phyloP scores from a whole-genome alignment of 352 stramenopile genomes.

The Globisporangium viniferum region DNA sequence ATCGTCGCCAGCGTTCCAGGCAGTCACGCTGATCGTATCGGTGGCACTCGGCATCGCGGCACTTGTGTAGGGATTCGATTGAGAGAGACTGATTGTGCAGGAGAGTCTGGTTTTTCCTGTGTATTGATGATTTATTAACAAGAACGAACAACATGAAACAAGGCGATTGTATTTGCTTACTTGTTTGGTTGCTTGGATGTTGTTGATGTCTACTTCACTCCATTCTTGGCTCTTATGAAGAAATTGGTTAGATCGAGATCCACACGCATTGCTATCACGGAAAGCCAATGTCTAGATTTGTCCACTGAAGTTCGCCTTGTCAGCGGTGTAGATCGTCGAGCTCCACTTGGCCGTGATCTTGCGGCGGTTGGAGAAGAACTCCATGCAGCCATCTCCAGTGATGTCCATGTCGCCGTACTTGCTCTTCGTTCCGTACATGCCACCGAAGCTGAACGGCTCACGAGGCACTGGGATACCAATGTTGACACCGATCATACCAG shows the following conservation, averaged over 20 bases:
- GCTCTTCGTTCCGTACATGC: constrained; percentile 94
- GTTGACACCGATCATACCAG: constrained; percentile 96
- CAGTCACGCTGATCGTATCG: constrained; percentile 10
- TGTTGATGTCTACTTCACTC: background rate
- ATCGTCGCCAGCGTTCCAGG: constrained; percentile 1
- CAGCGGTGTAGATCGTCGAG: constrained; percentile 35
- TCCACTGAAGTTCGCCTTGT: constrained; percentile 71
- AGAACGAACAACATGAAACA: constrained; percentile 4
- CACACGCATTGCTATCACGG: background rate
- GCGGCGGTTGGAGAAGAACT: constrained; percentile 97
- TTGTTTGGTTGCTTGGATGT: background rate
- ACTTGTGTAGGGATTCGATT: constrained; percentile 9
- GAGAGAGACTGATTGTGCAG: background rate
- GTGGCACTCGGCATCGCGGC: constrained; percentile 1
- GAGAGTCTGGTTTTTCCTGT: constrained; percentile 5
- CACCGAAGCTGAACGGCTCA: constrained; percentile 96
- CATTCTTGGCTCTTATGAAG: background rate
- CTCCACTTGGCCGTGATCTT: constrained; percentile 97
- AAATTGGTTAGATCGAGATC: background rate
- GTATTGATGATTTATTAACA: background rate
- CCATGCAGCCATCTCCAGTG: constrained; percentile 94
- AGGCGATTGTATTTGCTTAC: background rate
- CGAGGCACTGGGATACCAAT: constrained; percentile 94
- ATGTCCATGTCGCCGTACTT: constrained; percentile 99
- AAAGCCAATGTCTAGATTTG: constrained; percentile 39